Evolutionary conservation across 345 rosid species (phyloP), one percentile per base, ranked within the genome.

Genomic region (Pistacia integerrima): DNA sequence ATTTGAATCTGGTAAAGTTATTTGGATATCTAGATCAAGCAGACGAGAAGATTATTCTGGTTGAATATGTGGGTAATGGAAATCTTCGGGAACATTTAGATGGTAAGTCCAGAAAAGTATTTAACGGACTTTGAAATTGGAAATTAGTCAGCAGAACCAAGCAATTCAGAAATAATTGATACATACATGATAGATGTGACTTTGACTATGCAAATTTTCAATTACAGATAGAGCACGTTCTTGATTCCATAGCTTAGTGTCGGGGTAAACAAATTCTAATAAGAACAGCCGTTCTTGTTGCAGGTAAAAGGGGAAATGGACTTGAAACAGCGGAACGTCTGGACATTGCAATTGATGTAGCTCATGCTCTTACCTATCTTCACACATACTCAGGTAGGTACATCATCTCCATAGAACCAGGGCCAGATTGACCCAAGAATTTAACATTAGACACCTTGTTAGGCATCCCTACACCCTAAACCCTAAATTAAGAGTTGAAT

Each of bases 301-400:
- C 90, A 93, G 98, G 91, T 67, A 73, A 52, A 54, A 54, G 52
- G n/a, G 98, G 94, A 74, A 83, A 73, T 81, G 88, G 83, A 73
- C 93, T 92, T 35, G 94, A 92, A 85, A 84, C 90, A 58, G 87
- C 89, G 20, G 90, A 95, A 68, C 97, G 98, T 46, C 87, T 95
- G 67, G 98, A 93, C 67, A 88, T 95, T 71, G 94, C 99, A 0
- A 90, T 91, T 66, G 99, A 95, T 88, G 92, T 95, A 17, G 97
- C 99, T 78, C 99, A 95, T 85, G 99, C 96, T 35, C 75, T 92
- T 62, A 85, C 99, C 68, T 95, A 93, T 82, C 92, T 95, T 35
- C 99, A 93, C 83, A 87, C 86, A 67, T 95, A 95, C 73, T 78
- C 98, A 63, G 99, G 98, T 91, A 79, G 30, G 28, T 16, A n/a